Base-by-base conservation (phyloP, 305 asterid genomes). In the Fraxinus baroniana region DNA sequence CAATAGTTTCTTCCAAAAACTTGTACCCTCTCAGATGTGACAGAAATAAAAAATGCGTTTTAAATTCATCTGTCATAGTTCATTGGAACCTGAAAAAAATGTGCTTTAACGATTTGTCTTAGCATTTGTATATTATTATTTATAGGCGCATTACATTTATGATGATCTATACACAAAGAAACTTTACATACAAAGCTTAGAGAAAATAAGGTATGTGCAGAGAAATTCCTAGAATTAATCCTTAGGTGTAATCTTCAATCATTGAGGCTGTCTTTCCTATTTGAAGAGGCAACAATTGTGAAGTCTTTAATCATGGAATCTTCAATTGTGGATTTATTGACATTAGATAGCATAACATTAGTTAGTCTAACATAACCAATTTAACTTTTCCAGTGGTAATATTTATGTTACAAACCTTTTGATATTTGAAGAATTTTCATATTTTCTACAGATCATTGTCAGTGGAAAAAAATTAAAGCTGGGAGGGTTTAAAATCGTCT, bases 351-450 rank as follows among this genome's bases (percentile, higher is more conserved):
- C 57, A 46, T 13, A 46, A 46, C 57, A 46, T 46, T 46, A 46
- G 57, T 46, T 46, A 46, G n/a, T 46, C 18, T 3, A 46, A 46
- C 57, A 46, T 13, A 75, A 33, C 46, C 5, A 33, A 74, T 32
- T 22, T 33, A 82, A 22, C 32, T 62, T 70, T 78, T 75, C 26
- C 30, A 7, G 5, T 28, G 37, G 80, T 52, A 35, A n/a, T 18
- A 30, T 44, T 52, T 28, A 73, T 82, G 84, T 78, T 79, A 76
- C 46, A 30, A 76, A 64, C 32, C 39, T 72, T 74, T 74, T 80
- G 26, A 60, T 44, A 60, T 70, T 5, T 78, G 76, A 80, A 33
- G 68, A 68, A 35, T 28, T 71, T 57, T 79, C 28, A 32, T 36
- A 20, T 44, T 41, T 20, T 20, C 77, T 28, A 6, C 76, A 72